Conservation (phyloP, 1,284 basidiomycete genomes). For the Entoloma clypeatum region DNA sequence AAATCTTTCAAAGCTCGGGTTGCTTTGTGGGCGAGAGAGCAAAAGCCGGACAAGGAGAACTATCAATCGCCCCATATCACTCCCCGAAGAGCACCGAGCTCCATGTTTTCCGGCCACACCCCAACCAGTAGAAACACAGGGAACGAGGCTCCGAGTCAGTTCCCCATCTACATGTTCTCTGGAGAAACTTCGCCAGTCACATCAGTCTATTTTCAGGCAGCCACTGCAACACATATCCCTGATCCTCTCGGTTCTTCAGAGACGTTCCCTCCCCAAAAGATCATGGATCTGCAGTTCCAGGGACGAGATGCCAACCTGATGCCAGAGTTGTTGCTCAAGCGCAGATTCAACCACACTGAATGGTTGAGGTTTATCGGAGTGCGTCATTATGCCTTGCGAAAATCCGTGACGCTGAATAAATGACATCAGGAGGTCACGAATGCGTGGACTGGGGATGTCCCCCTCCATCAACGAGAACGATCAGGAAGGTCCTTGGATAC, state of each 20-base stretch:
- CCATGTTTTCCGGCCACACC: not conserved
- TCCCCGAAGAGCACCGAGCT: not conserved
- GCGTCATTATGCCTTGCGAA: not conserved
- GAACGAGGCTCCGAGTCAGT: no score
- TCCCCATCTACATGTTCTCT: not conserved
- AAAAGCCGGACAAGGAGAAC: slow-evolving; percentile 4
- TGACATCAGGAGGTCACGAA: slow-evolving; percentile 8
- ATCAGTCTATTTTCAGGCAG: not conserved
- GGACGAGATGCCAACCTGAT: slow-evolving; percentile 4
- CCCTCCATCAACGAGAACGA: not conserved
- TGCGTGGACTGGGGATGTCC: slow-evolving; percentile 9
- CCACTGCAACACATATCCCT: not conserved
- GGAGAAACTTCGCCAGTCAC: not conserved
- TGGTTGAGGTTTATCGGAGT: slow-evolving; percentile 17
- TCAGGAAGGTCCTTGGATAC: not conserved
- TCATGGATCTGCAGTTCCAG: slow-evolving; percentile 16
- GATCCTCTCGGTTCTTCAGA: no score
- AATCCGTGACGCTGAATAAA: not conserved
- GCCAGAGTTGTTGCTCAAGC: slow-evolving; percentile 10
- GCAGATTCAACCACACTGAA: slow-evolving; percentile 10
- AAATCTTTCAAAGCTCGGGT: slow-evolving; percentile 12
- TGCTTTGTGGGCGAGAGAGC: slow-evolving; percentile 2
- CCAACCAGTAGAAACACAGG: no score
- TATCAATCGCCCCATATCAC: not conserved
- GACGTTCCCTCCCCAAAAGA: slow-evolving; percentile 14